A percentile compares a stretch with the other conserved stretches of the same genome.
These are phyloP conservation scores for Hanseniaspora meyeri DNA, from an alignment of 805 yeast genomes.

Conservation along the genomic window DNA sequence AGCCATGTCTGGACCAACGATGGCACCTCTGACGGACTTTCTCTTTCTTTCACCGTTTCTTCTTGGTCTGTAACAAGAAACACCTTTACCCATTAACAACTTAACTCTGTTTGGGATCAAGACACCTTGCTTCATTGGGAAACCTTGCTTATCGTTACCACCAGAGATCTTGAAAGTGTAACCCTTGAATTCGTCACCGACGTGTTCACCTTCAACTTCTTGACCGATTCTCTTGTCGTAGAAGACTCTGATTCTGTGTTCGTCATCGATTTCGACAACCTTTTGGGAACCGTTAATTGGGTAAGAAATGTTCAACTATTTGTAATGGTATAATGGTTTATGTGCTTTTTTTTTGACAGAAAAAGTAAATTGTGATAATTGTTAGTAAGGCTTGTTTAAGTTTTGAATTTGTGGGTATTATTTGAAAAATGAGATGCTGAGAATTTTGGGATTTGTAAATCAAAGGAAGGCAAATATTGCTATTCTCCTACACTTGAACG, in stretches of 20 bases:
- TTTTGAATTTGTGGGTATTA: background rate
- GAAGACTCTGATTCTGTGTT: slow-evolving; percentile 95
- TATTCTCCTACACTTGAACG: too few species aligned
- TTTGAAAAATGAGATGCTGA: background rate
- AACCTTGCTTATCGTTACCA: slow-evolving; percentile 99
- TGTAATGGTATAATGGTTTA: background rate
- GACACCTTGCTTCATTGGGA: slow-evolving; percentile 99
- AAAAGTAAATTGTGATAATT: background rate
- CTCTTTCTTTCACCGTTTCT: slow-evolving; percentile 99
- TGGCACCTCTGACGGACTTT: slow-evolving; percentile 99
- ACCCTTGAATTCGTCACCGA: slow-evolving; percentile 99
- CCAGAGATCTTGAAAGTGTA: slow-evolving; percentile 97
- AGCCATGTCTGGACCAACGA: slow-evolving; percentile 93
- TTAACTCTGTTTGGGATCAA: slow-evolving; percentile 99
- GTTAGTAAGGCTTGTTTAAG: background rate
- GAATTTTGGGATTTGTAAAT: background rate
- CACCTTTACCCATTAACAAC: slow-evolving; percentile 83
- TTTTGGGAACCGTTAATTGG: slow-evolving; percentile 99
- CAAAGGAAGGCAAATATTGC: too few species aligned
- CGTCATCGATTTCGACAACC: slow-evolving; percentile 95
- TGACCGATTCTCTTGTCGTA: slow-evolving; percentile 99
- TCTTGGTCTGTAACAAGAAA: slow-evolving; percentile 99
- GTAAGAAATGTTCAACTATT: slow-evolving; percentile 94
- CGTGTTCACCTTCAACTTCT: slow-evolving; percentile 97
- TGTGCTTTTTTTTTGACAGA: background rate